These are phyloP conservation scores for Pelargonium cotyledonis DNA, from an alignment of 441 rosid species.

Conservation along the genomic window DNA sequence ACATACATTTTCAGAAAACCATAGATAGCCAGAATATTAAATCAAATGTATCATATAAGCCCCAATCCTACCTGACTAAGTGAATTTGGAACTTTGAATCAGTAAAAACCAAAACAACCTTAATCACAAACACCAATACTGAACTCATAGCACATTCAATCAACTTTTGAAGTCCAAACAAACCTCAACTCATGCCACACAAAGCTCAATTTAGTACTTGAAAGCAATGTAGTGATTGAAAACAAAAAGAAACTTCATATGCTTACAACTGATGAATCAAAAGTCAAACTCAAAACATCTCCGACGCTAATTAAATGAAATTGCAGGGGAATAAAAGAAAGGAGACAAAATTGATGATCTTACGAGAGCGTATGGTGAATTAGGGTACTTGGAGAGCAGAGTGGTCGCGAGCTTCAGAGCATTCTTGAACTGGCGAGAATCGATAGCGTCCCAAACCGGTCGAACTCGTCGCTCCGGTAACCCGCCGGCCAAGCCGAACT, in stretches of 20 bases:
- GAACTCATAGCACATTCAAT: neutral
- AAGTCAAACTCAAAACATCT: neutral
- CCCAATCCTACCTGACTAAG: neutral
- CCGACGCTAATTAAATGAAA: no score
- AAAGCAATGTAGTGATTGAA: neutral
- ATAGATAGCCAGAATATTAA: neutral
- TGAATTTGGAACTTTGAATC: neutral
- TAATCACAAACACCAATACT: no score
- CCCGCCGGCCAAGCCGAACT: conserved; percentile 88
- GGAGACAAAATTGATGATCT: conserved; percentile 16
- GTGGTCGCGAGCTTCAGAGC: conserved; percentile 80
- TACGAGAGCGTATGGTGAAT: conserved; percentile 90
- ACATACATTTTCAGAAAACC: neutral
- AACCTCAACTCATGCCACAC: neutral
- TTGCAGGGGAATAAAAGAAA: no score
- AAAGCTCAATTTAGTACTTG: neutral
- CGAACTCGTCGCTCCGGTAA: conserved; percentile 98
- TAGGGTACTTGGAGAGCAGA: conserved; percentile 77
- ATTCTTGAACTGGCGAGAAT: conserved; percentile 92
- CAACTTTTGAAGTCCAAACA: neutral
- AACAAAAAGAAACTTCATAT: neutral
- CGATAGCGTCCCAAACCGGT: conserved; percentile 96
- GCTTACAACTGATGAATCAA: neutral
- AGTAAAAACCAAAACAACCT: neutral
- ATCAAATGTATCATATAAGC: neutral